Conservation (phyloP, 441 rosid genomes). For the Melianthus villosus region DNA sequence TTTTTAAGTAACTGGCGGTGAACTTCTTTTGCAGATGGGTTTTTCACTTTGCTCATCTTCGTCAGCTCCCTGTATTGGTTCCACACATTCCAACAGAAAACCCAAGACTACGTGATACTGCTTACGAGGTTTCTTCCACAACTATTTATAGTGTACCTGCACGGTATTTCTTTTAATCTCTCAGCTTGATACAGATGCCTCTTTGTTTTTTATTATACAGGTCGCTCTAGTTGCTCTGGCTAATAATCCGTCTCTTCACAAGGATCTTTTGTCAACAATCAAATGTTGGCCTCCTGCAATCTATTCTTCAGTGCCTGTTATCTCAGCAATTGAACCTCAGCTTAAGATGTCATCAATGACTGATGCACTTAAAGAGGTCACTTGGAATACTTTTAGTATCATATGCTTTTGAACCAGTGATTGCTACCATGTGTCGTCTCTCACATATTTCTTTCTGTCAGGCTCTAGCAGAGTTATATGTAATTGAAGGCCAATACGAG, state of each 20-base stretch:
- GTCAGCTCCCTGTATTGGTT: conserved; percentile 90
- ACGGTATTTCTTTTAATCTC: too few relatives aligned
- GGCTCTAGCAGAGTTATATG: conserved; percentile 89
- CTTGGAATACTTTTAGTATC: conserved; percentile 8
- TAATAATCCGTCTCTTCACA: conserved; percentile 66
- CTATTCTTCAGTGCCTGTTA: conserved; percentile 75
- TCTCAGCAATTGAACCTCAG: conserved; percentile 94
- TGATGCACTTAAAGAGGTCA: conserved; percentile 85
- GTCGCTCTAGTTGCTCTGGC: conserved; percentile 97
- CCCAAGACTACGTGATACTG: conserved; percentile 90
- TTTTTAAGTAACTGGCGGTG: conserved; percentile 11
- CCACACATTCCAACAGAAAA: conserved; percentile 85
- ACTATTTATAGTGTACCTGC: too few relatives aligned
- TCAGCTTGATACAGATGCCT: too few relatives aligned
- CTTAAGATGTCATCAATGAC: conserved; percentile 91
- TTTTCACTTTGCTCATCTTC: conserved; percentile 98
- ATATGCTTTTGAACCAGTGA: conserved; percentile 13
- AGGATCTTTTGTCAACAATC: conserved; percentile 73
- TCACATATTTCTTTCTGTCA: conserved; percentile 17
- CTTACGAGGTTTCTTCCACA: conserved; percentile 99
- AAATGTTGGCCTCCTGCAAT: conserved; percentile 84
- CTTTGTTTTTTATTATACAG: conserved; percentile 25
- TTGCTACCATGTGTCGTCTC: conserved; percentile 8
- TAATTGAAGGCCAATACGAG: conserved; percentile 74
- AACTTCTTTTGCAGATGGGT: conserved; percentile 68